These are phyloP conservation scores for Podaxis sp. DNA, from an alignment of 768 basidiomycete genomes.

Conservation along the genomic window DNA sequence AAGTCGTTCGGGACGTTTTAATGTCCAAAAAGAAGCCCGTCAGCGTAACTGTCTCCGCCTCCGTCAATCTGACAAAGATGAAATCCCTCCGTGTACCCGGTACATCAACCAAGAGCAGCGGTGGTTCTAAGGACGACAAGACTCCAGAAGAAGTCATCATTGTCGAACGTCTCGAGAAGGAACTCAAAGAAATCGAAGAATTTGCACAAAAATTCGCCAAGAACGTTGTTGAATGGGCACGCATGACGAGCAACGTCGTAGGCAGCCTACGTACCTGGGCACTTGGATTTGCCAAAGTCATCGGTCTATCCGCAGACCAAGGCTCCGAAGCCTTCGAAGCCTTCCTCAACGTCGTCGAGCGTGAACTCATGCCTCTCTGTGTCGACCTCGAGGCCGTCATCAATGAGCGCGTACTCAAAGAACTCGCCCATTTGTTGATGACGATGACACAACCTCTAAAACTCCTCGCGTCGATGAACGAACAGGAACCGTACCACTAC, in stretches of 20 bases:
- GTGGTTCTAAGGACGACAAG: slow-evolving; percentile 24
- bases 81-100: slow-evolving; percentile 42
- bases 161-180: slow-evolving; percentile 53
- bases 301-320: slow-evolving; percentile 51
- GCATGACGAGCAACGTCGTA: slow-evolving; percentile 47
- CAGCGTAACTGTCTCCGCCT: slow-evolving; percentile 46
- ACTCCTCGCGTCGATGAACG: slow-evolving; percentile 68
- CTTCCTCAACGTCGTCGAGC: slow-evolving; percentile 58
- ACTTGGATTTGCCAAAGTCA: slow-evolving; percentile 61
- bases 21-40: slow-evolving; percentile 38
- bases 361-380: slow-evolving; percentile 51
- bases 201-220: slow-evolving; percentile 64
- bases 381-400: slow-evolving; percentile 52
- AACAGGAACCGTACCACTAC: slow-evolving; percentile 70
- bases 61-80: slow-evolving; percentile 61
- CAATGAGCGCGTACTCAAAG: slow-evolving; percentile 51
- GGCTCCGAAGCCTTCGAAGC: slow-evolving; percentile 68
- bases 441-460: slow-evolving; percentile 62
- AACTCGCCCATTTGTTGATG: slow-evolving; percentile 55
- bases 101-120: slow-evolving; percentile 19
- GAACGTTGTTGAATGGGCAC: slow-evolving; percentile 62
- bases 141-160: slow-evolving; percentile 37
- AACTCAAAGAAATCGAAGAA: slow-evolving; percentile 53
- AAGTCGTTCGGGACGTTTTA: slow-evolving; percentile 78
- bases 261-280: slow-evolving; percentile 60